Base-by-base conservation (phyloP, 768 basidiomycete genomes). In the Tephrocybe sp. region DNA sequence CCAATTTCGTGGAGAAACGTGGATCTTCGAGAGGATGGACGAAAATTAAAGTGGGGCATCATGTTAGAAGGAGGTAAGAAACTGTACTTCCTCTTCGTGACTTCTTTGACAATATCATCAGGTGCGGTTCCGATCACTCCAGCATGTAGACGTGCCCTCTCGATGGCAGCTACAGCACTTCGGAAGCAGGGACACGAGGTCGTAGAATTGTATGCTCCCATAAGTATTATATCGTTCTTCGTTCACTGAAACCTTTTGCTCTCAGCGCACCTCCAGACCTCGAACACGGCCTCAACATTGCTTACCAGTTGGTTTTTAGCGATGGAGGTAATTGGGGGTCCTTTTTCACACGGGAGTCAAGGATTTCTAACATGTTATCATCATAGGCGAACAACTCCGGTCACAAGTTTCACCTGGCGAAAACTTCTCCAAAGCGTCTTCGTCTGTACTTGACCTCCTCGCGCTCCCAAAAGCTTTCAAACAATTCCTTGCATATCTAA, bases 161-260 rank as follows among this genome's bases (percentile, higher is more conserved):
- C 70, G 9, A 71, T 62, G 53, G 83, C 83, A 16, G 71, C 74
- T 7, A 63, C 75, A 4, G 76, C 80, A 31, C 74, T 88, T 19
- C 68, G 75, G 51, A 73, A 72, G 45, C 71, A 83, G 46, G 85
- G 84, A 2, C 84, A 87, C 52, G 79, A 85, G 65, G 73, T 87
- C 20, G 78, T 83, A 11, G 69, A 79, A 36, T 77, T 87, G 85
- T 85, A 62, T 31, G 78, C 47, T n/a, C n/a, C 39, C 16, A 11
- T 19, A 32, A 38, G 22, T 3, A 5, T 47, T 19, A 17, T 8
- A n/a, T 19, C n/a, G 14, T 22, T 43, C 12, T 31, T 51, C n/a
- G 55, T 38, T 17, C 9, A 33, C 17, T 43, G 39, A 54, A 39
- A 16, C 34, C 32, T 19, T 41, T 8, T 17, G 16, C 51, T 48